Conservation (phyloP, 805 yeast genomes). For the Lipomyces sp. region DNA sequence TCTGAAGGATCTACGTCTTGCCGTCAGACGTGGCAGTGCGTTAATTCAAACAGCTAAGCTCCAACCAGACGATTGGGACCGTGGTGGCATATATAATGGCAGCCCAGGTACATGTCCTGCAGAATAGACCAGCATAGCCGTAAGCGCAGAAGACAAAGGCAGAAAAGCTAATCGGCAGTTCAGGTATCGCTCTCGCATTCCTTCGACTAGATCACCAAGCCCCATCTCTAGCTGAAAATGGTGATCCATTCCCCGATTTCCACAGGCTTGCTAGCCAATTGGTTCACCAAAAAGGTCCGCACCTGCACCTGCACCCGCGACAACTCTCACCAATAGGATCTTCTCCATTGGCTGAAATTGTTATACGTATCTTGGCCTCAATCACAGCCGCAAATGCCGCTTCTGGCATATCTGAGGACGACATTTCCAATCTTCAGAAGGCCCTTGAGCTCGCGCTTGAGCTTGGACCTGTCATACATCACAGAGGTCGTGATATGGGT, state of each 20-base stretch:
- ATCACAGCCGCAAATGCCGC: background rate
- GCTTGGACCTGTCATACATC: background rate
- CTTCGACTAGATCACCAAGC: slow-evolving; percentile 3
- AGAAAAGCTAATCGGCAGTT: background rate
- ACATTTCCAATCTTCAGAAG: background rate
- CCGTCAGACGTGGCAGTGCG: slow-evolving; percentile 2
- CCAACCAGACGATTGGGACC: background rate
- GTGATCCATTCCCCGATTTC: background rate
- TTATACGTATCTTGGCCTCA: slow-evolving; percentile 5
- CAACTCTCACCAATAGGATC: slow-evolving; percentile 5
- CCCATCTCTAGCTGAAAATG: background rate
- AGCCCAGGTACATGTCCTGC: background rate
- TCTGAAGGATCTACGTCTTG: background rate
- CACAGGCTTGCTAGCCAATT: background rate
- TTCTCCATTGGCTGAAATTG: slow-evolving; percentile 1
- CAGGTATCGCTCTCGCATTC: slow-evolving; percentile 7
- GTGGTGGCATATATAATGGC: slow-evolving; percentile 1
- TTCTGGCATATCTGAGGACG: background rate
- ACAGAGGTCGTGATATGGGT: background rate
- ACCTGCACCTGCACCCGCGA: background rate
- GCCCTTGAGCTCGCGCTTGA: background rate
- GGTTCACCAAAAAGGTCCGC: background rate
- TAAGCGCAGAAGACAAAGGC: background rate
- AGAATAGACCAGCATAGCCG: background rate
- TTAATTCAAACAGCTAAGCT: background rate